These are phyloP conservation scores for Scleroderma citrinum DNA, from an alignment of 768 basidiomycete genomes.

Conservation along the genomic window DNA sequence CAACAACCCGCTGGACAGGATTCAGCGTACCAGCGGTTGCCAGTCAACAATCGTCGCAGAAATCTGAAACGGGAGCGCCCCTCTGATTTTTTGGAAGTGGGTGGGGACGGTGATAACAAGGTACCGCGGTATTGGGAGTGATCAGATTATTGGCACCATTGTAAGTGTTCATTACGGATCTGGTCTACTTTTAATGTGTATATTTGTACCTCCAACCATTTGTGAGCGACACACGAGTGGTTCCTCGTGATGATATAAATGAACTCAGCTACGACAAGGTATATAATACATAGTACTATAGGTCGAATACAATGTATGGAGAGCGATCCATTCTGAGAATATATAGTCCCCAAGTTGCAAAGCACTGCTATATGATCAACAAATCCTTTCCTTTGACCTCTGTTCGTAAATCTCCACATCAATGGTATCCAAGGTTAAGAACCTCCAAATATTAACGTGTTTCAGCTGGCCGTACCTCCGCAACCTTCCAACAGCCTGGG, in stretches of 20 bases:
- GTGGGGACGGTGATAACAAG: slow-evolving; percentile 58
- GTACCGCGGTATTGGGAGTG: slow-evolving; percentile 75
- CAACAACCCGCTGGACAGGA: slow-evolving; percentile 68
- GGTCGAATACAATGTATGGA: no score
- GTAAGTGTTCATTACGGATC: background rate
- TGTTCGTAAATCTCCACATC: slow-evolving; percentile 79
- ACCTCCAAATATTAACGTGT: slow-evolving; percentile 76
- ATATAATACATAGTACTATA: no score
- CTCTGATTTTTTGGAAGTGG: slow-evolving; percentile 77
- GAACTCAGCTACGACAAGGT: no score
- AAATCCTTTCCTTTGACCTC: slow-evolving; percentile 27
- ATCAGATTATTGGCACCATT: slow-evolving; percentile 2
- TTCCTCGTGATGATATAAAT: no score
- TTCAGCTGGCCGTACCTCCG: slow-evolving; percentile 80
- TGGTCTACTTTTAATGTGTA: background rate
- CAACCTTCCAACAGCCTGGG: slow-evolving; percentile 79
- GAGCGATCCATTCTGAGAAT: no score
- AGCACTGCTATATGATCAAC: background rate
- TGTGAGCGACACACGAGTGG: no score
- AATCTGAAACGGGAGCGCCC: slow-evolving; percentile 78
- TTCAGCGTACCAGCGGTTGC: slow-evolving; percentile 82
- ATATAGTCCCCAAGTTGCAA: background rate
- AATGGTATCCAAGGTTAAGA: slow-evolving; percentile 82
- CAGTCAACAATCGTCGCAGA: slow-evolving; percentile 74
- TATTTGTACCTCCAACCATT: no score